Evolutionary conservation across 495 filamentous ascomycete genomes (phyloP).

Genomic region (Trichoderma virens): DNA sequence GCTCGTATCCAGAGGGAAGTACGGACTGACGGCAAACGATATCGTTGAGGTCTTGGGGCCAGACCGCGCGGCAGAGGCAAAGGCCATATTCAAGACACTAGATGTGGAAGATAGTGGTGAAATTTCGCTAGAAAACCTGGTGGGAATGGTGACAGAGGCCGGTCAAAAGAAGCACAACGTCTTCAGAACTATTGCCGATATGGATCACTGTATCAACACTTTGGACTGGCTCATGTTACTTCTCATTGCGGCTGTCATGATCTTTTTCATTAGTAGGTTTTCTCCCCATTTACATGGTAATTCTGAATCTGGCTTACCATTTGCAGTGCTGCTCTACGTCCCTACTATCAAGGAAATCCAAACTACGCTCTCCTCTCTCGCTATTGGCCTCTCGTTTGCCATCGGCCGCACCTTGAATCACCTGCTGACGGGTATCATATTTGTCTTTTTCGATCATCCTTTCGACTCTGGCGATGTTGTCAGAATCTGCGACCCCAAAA

Average conservation of each 20-base stretch:
- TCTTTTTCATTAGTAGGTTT: slow-evolving; percentile 52
- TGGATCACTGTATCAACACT: slow-evolving; percentile 26
- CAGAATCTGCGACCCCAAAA: slow-evolving; percentile 44
- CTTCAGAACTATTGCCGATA: slow-evolving; percentile 23
- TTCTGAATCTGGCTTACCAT: neutral
- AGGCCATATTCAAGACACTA: slow-evolving; percentile 20
- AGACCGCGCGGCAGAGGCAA: slow-evolving; percentile 21
- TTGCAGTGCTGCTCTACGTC: slow-evolving; percentile 16
- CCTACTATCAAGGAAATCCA: slow-evolving; percentile 23
- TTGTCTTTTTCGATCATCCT: slow-evolving; percentile 71
- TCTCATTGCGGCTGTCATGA: slow-evolving; percentile 52
- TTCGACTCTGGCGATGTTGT: slow-evolving; percentile 71
- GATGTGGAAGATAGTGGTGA: slow-evolving; percentile 25
- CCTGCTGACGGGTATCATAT: slow-evolving; percentile 71
- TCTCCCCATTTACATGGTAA: too few species aligned
- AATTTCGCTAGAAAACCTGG: slow-evolving; percentile 25
- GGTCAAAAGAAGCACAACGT: slow-evolving; percentile 22
- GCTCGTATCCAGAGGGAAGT: slow-evolving; percentile 22
- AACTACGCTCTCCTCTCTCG: slow-evolving; percentile 46
- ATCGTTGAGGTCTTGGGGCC: slow-evolving; percentile 26
- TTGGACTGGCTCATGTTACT: slow-evolving; percentile 29
- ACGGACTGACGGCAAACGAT: slow-evolving; percentile 19
- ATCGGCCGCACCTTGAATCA: slow-evolving; percentile 70
- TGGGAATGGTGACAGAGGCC: slow-evolving; percentile 20
- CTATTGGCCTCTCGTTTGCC: slow-evolving; percentile 71